Base-by-base conservation (phyloP, 352 stramenopile species). In the Aphanomyces invadans region DNA sequence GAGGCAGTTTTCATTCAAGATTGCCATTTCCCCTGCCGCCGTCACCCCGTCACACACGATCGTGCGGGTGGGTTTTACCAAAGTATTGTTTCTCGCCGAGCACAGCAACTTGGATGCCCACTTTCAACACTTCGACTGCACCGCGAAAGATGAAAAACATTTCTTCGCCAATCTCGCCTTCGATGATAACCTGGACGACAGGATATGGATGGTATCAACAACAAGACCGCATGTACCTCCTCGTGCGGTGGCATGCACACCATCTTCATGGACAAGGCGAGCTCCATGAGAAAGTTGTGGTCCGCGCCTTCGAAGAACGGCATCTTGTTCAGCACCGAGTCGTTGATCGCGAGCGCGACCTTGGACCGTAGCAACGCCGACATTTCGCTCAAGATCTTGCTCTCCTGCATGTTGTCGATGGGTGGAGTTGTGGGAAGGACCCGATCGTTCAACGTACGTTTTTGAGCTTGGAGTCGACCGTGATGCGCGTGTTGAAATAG, bases 141-240 rank as follows among this genome's bases (percentile, higher is more conserved):
- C 82, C 82, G 2, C 82, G 79, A 67, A 90, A 92, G 69, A 91
- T 91, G 69, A 89, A 91, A 62, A 91, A 91, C 83, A 91, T 91
- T 59, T 91, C 83, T 65, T 91, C 79, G 15, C 83, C 83, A 38
- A 89, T 89, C 65, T 91, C 83, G 23, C 83, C 83, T 49, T 91
- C 83, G 2, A 91, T 70, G 55, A 91, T 89, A 15, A 91, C 81
- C 49, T 57, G 29, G n/a, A n/a, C n/a, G n/a, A n/a, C n/a, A n/a
- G n/a, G n/a, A n/a, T n/a, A n/a, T n/a, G n/a, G n/a, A n/a, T n/a
- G n/a, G n/a, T n/a, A n/a, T 42, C 36, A 29, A 38, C 5, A 57
- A 38, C 29, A 7, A 7, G 2, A 54, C 15, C 15, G 46, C 19
- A 54, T 28, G 17, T 9, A 57, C 49, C 28, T 91, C 83, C 65